Base-by-base conservation (phyloP, 768 basidiomycete species). In the Holtermanniella nyarrowii region DNA sequence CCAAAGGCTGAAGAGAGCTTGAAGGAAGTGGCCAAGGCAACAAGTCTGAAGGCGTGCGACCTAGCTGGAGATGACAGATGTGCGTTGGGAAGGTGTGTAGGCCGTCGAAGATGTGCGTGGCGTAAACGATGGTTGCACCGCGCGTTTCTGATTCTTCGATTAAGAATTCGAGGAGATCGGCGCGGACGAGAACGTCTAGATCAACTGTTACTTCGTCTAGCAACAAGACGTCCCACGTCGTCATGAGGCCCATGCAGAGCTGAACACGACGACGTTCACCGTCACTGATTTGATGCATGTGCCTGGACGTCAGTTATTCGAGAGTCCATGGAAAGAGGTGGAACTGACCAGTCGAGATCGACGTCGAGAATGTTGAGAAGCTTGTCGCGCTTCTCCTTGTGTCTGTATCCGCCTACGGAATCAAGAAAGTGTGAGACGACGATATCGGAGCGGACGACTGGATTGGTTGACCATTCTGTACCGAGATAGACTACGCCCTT, bases 131-230 rank as follows among this genome's bases (percentile, higher is more conserved):
- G 12, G 93, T 95, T 11, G 91, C 86, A 0, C 80, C 79, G 26
- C 95, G 80, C 3, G 73, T 66, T 55, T 84, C 79, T 57, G 86
- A 86, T 63, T 99, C 95, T 13, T 78, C 72, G 57, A 83, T 83
- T 46, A 99, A 79, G 74, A 95, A 97, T 7, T 73, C 78, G 58
- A 99, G 79, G n/a, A 99, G 77, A 55, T 90, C 85, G 49, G 86
- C 80, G 45, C 95, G 83, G 42, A 99, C 95, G 39, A 96, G 79
- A 14, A 96, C 91, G 63, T 99, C 95, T 13, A 99, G 76, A 70
- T 99, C 95, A 18, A 97, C 93, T 1, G 93, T 97, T 49, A 91
- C 91, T 77, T 99, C 95, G 64, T 99, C 93, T 16, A 99, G 78
- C 2, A 99, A 76, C 1, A 99, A 74, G 24, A 97, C 79, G 60